phyloP scores from a whole-genome alignment of 306 rosid species.

The Fragaria iinumae region DNA sequence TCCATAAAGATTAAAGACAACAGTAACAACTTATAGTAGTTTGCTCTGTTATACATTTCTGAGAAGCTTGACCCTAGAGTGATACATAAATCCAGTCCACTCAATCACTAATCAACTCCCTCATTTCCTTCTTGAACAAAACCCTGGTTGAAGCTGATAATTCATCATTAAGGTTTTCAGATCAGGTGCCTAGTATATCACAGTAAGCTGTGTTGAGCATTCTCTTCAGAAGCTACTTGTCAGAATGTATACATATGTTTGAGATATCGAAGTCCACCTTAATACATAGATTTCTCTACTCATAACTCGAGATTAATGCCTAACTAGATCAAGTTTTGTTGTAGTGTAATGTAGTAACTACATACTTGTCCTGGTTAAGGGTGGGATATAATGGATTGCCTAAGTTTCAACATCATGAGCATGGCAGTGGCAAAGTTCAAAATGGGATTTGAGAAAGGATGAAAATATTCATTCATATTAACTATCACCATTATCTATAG shows the following conservation, averaged over 20 bases:
- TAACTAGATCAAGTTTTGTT: background rate
- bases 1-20: conserved; percentile 41
- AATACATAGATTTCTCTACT: background rate
- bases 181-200: background rate
- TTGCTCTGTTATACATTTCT: conserved; percentile 56
- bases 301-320: background rate
- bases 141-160: conserved; percentile 59
- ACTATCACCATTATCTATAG: background rate
- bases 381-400: background rate
- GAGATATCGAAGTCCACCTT: background rate
- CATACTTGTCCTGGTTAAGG: background rate
- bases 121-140: conserved; percentile 74
- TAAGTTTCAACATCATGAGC: background rate
- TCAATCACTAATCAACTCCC: conserved; percentile 94
- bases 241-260: background rate
- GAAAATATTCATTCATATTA: background rate
- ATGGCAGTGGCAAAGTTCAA: background rate
- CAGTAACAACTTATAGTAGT: conserved; percentile 49
- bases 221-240: background rate
- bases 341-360: background rate
- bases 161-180: background rate
- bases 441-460: background rate
- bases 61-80: conserved; percentile 62
- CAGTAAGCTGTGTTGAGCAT: background rate
- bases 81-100: conserved; percentile 70